Conservation (phyloP, 805 yeast genomes). For the Candida adriatica region DNA sequence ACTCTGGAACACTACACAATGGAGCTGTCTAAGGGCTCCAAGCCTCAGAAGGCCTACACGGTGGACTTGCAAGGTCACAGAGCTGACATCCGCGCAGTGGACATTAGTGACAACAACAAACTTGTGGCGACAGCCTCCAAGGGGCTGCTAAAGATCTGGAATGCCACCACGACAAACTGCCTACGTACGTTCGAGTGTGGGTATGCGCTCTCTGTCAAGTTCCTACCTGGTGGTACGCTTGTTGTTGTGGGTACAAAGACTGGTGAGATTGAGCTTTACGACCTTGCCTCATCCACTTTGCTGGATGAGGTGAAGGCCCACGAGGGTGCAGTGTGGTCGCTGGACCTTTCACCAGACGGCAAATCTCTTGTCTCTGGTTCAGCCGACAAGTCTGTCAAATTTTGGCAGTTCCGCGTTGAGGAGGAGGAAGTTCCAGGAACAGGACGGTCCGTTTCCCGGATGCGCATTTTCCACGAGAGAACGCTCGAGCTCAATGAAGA, state of each 20-base stretch:
- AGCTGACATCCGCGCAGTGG: conserved; percentile 79
- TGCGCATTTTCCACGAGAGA: conserved; percentile 65
- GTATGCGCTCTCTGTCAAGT: conserved; percentile 71
- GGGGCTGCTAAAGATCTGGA: conserved; percentile 88
- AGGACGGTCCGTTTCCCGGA: conserved; percentile 34
- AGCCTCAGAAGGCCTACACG: conserved; percentile 42
- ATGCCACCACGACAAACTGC: conserved; percentile 62
- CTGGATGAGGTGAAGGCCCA: conserved; percentile 75
- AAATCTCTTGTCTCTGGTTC: conserved; percentile 84
- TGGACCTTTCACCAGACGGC: conserved; percentile 84
- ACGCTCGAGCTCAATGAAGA: conserved; percentile 86
- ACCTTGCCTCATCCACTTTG: conserved; percentile 73
- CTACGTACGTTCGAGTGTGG: conserved; percentile 86
- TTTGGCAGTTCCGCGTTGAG: conserved; percentile 77
- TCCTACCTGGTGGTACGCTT: conserved; percentile 87
- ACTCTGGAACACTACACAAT: conserved; percentile 63
- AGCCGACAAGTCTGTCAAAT: conserved; percentile 83
- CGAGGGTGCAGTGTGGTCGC: conserved; percentile 80
- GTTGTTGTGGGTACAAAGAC: conserved; percentile 83
- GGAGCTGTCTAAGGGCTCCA: conserved; percentile 51
- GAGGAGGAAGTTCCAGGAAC: conserved; percentile 71
- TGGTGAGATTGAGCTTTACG: conserved; percentile 80
- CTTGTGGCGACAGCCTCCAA: conserved; percentile 86
- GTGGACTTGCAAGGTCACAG: conserved; percentile 84
- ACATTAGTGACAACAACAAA: conserved; percentile 73